phyloP scores from a whole-genome alignment of 1,284 basidiomycete genomes.

The Cryptococcus jaspeensis region DNA sequence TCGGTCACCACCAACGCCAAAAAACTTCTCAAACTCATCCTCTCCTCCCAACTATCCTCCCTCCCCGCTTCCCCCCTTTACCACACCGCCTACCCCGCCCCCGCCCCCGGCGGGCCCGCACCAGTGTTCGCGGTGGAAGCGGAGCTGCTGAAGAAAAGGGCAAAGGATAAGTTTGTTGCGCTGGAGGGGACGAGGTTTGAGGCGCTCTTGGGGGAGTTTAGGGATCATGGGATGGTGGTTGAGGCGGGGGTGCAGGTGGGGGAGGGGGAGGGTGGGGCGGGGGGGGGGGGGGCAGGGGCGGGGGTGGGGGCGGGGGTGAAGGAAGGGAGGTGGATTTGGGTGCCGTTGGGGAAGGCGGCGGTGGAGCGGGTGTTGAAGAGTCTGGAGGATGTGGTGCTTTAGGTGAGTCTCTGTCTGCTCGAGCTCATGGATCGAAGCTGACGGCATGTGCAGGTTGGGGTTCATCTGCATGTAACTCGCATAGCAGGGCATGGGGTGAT shows the following conservation, averaged over 20 bases:
- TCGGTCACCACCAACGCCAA: slow-evolving; percentile 83
- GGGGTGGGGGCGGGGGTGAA: slow-evolving; percentile 59
- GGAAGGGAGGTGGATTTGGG: slow-evolving; percentile 64
- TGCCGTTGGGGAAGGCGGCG: slow-evolving; percentile 70
- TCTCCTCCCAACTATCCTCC: slow-evolving; percentile 62
- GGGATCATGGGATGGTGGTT: slow-evolving; percentile 79
- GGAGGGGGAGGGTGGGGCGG: slow-evolving; percentile 35
- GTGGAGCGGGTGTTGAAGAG: slow-evolving; percentile 48
- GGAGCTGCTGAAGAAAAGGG: slow-evolving; percentile 43
- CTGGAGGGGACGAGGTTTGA: slow-evolving; percentile 79
- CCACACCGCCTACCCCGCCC: slow-evolving; percentile 19
- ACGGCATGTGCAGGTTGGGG: too few species aligned
- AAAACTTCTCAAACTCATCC: slow-evolving; percentile 70
- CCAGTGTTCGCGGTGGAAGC: slow-evolving; percentile 48
- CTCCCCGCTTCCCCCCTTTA: slow-evolving; percentile 51
- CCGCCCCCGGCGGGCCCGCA: slow-evolving; percentile 13
- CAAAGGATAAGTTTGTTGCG: slow-evolving; percentile 72
- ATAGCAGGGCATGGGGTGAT: too few species aligned
- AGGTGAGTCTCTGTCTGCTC: neutral
- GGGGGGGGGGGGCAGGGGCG: slow-evolving; percentile 85
- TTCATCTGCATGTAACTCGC: too few species aligned
- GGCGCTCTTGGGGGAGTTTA: slow-evolving; percentile 79
- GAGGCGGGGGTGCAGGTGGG: slow-evolving; percentile 48
- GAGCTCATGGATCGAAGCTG: too few species aligned
- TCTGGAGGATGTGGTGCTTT: slow-evolving; percentile 15